phyloP scores from a whole-genome alignment of 176 grass and related monocot species.

The Bolboschoenus planiculmis region DNA sequence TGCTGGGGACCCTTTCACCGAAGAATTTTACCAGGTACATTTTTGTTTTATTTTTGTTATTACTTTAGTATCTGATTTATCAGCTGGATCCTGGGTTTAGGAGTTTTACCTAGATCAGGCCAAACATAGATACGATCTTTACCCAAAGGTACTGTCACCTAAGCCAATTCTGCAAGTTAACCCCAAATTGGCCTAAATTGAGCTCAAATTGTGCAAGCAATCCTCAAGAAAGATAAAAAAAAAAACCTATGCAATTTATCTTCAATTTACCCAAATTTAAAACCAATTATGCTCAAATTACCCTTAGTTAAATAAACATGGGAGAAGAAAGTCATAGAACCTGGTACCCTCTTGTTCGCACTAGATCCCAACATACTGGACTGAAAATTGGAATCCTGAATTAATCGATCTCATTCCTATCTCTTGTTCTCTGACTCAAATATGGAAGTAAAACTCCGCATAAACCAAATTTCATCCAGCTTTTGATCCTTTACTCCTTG shows the following conservation, averaged over 20 bases:
- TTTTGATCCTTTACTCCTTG: neutral
- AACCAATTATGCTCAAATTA: neutral
- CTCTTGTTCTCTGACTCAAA: neutral
- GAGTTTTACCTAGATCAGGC: neutral
- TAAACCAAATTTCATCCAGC: neutral
- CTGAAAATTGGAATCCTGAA: neutral
- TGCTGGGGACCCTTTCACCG: slow-evolving; percentile 69
- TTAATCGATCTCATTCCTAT: neutral
- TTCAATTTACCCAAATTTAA: neutral
- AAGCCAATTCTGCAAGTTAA: neutral
- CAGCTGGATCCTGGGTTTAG: neutral
- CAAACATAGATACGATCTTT: neutral
- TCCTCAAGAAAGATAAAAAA: neutral
- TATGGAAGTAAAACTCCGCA: neutral
- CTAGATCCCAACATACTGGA: neutral
- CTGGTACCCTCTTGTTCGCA: neutral
- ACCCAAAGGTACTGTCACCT: neutral
- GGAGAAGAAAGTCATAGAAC: neutral
- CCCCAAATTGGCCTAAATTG: neutral
- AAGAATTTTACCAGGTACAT: slow-evolving; percentile 58
- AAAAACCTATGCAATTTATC: neutral
- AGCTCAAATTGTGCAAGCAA: neutral
- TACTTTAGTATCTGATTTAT: neutral
- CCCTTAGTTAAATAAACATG: neutral
- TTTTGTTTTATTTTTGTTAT: neutral